Base-by-base conservation (phyloP, 2,329 filamentous ascomycete genomes). In the Cytospora piceae region DNA sequence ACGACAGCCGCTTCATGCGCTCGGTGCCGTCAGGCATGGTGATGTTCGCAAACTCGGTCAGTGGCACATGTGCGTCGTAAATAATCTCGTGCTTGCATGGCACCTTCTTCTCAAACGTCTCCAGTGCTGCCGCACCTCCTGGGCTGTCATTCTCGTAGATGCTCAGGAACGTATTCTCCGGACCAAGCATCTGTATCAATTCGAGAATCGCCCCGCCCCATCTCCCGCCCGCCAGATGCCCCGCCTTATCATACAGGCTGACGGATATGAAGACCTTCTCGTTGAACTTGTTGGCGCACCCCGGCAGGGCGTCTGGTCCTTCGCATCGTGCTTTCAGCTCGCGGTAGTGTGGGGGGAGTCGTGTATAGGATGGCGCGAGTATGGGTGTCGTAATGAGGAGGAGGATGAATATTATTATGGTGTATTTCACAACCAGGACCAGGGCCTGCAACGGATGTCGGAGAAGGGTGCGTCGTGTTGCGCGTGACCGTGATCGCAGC, bases 221-320 rank as follows among this genome's bases (percentile, higher is more conserved):
- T 32, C 80, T 77, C 1, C 90, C 89, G 8, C 80, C 77, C 0
- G 88, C 84, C 24, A 93, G 77, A 3, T 82, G 77, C 1, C 88
- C 89, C 8, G 80, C 79, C 24, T 81, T 79, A 71, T 93, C 89
- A 70, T 90, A 90, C 62, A 93, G 81, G 71, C 88, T 91, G 20
- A 90, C 86, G 1, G 88, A 88, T 60, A 93, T 90, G 72, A 90
- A 93, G n/a, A 93, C 79, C 71, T 87, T 90, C 74, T 92, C 88
- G 58, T 85, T 80, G 54, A 69, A 66, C 0, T 74, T 70, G 67
- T 80, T 81, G 27, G 76, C 79, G 66, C 79, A 78, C 31, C 78
- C 76, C 9, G 72, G 64, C 42, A 68, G 29, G 46, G 71, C 66
- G 46, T 67, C 61, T 15, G 72, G 68, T 2, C 70, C 74, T 24